Percentiles rank a stretch among this genome's conserved stretches.
Conservation (phyloP, 2,329 filamentous ascomycete genomes). For the Tympanopsis confertula region DNA sequence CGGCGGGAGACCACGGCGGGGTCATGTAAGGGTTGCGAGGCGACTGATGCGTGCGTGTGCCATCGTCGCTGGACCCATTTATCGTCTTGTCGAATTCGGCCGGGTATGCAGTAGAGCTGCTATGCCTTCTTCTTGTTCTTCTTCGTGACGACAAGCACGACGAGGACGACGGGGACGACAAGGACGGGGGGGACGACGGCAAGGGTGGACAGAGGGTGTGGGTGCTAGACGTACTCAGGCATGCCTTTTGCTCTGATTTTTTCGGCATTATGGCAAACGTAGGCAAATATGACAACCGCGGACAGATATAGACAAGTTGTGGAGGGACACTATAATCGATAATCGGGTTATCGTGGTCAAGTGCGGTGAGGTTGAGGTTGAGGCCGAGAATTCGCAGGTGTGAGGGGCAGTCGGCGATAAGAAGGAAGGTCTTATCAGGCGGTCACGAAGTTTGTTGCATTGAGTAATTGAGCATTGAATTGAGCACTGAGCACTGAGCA, state of each 20-base stretch:
- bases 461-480: no score
- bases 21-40: background rate
- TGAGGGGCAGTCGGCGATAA: no score
- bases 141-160: slow-evolving; percentile 2
- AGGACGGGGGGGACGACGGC: slow-evolving; percentile 8
- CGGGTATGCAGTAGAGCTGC: slow-evolving; percentile 5
- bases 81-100: no score
- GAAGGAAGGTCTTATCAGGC: no score
- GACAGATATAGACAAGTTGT: no score
- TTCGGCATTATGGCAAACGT: background rate
- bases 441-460: no score
- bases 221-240: slow-evolving; percentile 42
- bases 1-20: background rate
- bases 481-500: no score
- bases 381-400: no score
- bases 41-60: background rate
- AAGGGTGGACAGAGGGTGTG: slow-evolving; percentile 15
- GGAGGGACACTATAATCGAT: no score
- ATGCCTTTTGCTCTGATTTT: slow-evolving; percentile 47
- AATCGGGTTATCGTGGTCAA: no score
- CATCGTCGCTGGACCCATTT: background rate
- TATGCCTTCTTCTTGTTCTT: background rate
- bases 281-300: no score
- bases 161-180: slow-evolving; percentile 12
- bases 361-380: no score